These are phyloP conservation scores for Alternaria gaisen DNA, from an alignment of 2,329 filamentous ascomycete genomes.

Conservation along the genomic window DNA sequence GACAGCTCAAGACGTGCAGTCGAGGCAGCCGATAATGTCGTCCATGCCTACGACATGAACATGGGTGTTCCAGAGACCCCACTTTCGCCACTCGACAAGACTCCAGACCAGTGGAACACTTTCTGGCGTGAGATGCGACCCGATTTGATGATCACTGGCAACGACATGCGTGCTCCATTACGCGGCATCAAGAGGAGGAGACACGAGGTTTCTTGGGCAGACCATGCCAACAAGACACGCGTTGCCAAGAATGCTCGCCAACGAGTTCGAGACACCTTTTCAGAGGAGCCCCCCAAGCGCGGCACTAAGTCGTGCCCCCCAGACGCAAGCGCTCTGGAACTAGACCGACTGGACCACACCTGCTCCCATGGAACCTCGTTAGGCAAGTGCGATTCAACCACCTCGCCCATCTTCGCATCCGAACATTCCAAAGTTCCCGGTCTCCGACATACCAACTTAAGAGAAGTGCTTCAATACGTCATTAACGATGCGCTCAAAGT, in stretches of 20 bases:
- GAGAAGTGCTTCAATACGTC: slow-evolving; percentile 61
- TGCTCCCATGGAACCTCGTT: slow-evolving; percentile 35
- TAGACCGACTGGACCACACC: slow-evolving; percentile 29
- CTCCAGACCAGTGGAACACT: slow-evolving; percentile 35
- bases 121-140: slow-evolving; percentile 51
- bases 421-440: slow-evolving; percentile 57
- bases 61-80: slow-evolving; percentile 76
- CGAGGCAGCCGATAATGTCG: slow-evolving; percentile 78
- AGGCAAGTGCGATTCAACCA: slow-evolving; percentile 37
- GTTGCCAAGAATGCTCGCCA: slow-evolving; percentile 36
- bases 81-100: slow-evolving; percentile 52
- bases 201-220: slow-evolving; percentile 48
- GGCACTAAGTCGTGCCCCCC: slow-evolving; percentile 29
- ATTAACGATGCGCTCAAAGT: slow-evolving; percentile 63
- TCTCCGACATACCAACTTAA: slow-evolving; percentile 57
- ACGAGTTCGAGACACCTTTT: slow-evolving; percentile 40
- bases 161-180: slow-evolving; percentile 51
- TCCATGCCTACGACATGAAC: slow-evolving; percentile 78
- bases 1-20: slow-evolving; percentile 76
- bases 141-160: slow-evolving; percentile 55
- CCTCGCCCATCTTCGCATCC: slow-evolving; percentile 45
- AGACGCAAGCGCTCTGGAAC: slow-evolving; percentile 16
- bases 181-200: slow-evolving; percentile 56
- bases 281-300: slow-evolving; percentile 38
- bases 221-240: slow-evolving; percentile 32